phyloP scores from a whole-genome alignment of 352 stramenopile genomes.

The Peronospora destructor region DNA sequence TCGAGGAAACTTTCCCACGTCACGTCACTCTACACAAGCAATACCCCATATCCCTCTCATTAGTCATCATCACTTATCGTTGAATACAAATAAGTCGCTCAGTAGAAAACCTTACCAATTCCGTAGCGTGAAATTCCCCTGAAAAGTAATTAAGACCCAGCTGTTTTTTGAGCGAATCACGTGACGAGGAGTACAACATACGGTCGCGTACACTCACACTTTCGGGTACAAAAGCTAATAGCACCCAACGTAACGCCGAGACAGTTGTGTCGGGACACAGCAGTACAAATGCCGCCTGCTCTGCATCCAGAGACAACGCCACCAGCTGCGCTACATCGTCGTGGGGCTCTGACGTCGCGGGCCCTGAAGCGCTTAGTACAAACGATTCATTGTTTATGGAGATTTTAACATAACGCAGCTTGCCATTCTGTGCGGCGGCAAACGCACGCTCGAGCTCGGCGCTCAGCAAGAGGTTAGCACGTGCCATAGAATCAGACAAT shows the following conservation, averaged over 20 bases:
- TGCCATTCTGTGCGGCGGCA: constrained; percentile 57
- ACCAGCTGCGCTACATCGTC: constrained; percentile 37
- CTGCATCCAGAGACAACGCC: constrained; percentile 18
- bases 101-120: constrained; percentile 32
- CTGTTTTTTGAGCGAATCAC: constrained; percentile 87
- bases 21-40: constrained; percentile 50
- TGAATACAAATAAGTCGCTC: neutral
- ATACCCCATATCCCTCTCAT: neutral
- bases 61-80: neutral
- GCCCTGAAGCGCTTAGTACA: constrained; percentile 35
- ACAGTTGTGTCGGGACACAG: constrained; percentile 73
- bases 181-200: constrained; percentile 89
- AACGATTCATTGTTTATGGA: constrained; percentile 59
- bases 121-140: constrained; percentile 84
- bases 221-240: constrained; percentile 78
- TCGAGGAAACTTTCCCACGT: constrained; percentile 70
- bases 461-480: constrained; percentile 54
- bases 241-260: constrained; percentile 63
- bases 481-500: constrained; percentile 41
- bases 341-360: constrained; percentile 36
- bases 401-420: constrained; percentile 64
- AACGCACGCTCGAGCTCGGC: constrained; percentile 64
- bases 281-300: constrained; percentile 66
- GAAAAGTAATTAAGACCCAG: constrained; percentile 88
- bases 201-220: constrained; percentile 75